A percentile compares a stretch with the other conserved stretches of the same genome.
Evolutionary conservation across 1,284 basidiomycete species (phyloP).

Genomic region (Paramarasmius palmivorus): DNA sequence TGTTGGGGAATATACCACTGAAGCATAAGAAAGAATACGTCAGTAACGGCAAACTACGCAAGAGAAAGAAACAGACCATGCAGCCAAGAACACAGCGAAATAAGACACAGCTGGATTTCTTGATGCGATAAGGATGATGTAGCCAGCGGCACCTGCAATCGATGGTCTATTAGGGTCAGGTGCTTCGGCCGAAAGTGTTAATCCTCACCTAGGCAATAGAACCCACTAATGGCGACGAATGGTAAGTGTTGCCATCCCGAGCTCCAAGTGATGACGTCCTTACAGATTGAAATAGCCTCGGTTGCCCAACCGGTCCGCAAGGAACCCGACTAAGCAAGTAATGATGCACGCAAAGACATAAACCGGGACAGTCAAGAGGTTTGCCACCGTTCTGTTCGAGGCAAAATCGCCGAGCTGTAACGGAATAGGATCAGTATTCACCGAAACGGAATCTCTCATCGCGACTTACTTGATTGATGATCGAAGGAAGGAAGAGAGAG

Average conservation of each 20-base stretch:
- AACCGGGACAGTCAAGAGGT: constrained; percentile 70
- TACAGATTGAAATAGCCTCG: constrained; percentile 67
- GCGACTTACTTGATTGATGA: constrained; percentile 59
- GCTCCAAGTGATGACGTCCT: constrained; percentile 22
- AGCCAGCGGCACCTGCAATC: constrained; percentile 50
- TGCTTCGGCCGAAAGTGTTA: neutral
- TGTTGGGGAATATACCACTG: constrained; percentile 72
- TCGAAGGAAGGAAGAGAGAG: constrained; percentile 70
- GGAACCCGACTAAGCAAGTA: constrained; percentile 63
- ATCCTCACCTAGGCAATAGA: constrained; percentile 36
- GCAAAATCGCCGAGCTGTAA: constrained; percentile 40
- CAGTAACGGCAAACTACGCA: neutral
- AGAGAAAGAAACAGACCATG: constrained; percentile 35
- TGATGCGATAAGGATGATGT: constrained; percentile 67
- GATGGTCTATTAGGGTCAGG: constrained; percentile 8
- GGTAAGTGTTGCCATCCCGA: neutral
- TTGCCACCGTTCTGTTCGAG: constrained; percentile 52
- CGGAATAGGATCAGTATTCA: constrained; percentile 10
- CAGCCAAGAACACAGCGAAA: constrained; percentile 69
- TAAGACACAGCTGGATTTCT: constrained; percentile 66
- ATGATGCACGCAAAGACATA: constrained; percentile 66
- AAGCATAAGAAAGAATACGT: neutral
- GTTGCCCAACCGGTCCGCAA: constrained; percentile 59
- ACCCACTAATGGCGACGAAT: constrained; percentile 29
- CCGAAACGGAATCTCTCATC: neutral